Percentiles rank a stretch among this genome's conserved stretches.
Conservation (phyloP, 1,284 basidiomycete genomes). For the Puccinia horiana region DNA sequence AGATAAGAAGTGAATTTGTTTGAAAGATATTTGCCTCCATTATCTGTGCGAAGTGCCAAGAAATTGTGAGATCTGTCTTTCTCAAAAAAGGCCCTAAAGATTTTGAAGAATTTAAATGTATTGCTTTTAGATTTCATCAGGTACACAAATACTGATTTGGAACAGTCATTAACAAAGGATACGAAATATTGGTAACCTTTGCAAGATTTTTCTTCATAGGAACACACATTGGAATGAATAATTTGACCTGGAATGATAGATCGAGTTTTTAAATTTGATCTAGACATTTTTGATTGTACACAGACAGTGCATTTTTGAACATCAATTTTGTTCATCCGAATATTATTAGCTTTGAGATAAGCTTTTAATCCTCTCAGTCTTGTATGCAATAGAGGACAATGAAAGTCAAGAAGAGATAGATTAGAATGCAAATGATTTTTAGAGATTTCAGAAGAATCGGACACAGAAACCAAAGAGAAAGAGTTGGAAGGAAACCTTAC, state of each 20-base stretch:
- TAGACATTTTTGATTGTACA: constrained; percentile 6
- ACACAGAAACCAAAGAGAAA: no score
- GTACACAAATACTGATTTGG: neutral
- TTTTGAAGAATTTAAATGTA: constrained; percentile 54
- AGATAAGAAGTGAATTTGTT: neutral
- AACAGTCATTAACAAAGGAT: constrained; percentile 10
- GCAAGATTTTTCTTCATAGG: neutral
- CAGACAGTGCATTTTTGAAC: constrained; percentile 1
- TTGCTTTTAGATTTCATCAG: constrained; percentile 24
- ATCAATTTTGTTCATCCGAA: neutral
- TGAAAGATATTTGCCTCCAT: constrained; percentile 13
- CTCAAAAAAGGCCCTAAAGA: constrained; percentile 56
- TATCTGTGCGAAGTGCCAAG: neutral
- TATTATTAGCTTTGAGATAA: neutral
- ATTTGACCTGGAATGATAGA: no score
- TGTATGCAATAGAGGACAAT: neutral
- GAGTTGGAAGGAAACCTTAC: no score
- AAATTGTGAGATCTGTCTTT: constrained; percentile 50
- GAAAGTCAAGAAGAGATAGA: no score
- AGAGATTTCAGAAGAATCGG: neutral
- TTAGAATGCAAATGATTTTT: neutral
- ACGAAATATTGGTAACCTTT: no score
- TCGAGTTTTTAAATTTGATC: neutral
- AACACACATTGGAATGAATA: constrained; percentile 12
- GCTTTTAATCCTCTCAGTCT: neutral